Evolutionary conservation across 2,329 filamentous ascomycete species (phyloP).

Genomic region (Bipolaris bicolor): DNA sequence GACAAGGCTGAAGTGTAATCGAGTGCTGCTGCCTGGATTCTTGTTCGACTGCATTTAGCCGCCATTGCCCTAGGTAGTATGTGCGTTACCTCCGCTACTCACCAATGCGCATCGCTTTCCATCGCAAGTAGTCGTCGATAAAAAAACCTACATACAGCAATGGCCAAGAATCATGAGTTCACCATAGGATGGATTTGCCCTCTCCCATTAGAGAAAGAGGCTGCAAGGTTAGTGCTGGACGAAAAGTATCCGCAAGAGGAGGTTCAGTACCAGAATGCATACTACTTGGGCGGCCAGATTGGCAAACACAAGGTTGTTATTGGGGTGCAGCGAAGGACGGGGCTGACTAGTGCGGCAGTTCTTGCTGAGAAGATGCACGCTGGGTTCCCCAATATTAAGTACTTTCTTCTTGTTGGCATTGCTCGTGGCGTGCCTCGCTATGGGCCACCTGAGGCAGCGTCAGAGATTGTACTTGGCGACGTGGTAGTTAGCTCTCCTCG

Average conservation of each 20-base stretch:
- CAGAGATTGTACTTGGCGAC: conserved; percentile 29
- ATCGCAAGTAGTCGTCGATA: neutral
- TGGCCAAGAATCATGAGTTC: conserved; percentile 25
- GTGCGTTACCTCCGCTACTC: neutral
- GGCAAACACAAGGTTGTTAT: conserved; percentile 21
- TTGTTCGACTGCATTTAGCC: neutral
- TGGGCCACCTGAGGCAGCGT: conserved; percentile 15
- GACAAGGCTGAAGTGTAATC: neutral
- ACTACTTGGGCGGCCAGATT: conserved; percentile 18
- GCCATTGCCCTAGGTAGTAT: neutral
- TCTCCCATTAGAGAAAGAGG: conserved; percentile 40
- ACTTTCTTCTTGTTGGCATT: conserved; percentile 28
- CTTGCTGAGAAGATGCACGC: conserved; percentile 21
- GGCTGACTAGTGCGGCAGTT: conserved; percentile 1
- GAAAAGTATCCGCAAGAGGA: conserved; percentile 22
- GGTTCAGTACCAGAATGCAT: conserved; percentile 2
- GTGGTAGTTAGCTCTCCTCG: conserved; percentile 27
- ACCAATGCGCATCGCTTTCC: neutral
- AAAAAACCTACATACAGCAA: neutral
- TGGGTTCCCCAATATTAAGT: conserved; percentile 21
- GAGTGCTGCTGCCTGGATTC: neutral
- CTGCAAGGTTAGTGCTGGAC: conserved; percentile 39
- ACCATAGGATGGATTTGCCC: conserved; percentile 45
- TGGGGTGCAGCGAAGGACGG: conserved; percentile 12
- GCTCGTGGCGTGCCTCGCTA: conserved; percentile 27